Evolutionary conservation across 2,329 filamentous ascomycete species (phyloP).

Genomic region (Aspergillus ustus): DNA sequence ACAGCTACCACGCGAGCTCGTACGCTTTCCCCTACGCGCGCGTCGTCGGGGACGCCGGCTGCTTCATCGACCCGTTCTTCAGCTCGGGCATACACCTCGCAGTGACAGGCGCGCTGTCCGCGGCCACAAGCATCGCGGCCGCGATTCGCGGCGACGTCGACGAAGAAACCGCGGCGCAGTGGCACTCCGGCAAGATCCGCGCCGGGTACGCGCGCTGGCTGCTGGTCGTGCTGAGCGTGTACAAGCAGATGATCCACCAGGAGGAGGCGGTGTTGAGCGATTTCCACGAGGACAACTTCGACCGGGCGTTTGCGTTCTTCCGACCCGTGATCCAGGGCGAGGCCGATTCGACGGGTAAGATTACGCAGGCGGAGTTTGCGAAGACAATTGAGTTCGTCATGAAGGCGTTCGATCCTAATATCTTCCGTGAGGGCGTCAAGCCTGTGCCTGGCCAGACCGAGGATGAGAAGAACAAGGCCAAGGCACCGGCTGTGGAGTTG

Average conservation of each 20-base stretch:
- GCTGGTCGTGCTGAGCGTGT: slow-evolving; percentile 45
- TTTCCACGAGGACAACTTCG: slow-evolving; percentile 41
- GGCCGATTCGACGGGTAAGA: too few species aligned
- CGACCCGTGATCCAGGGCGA: not conserved
- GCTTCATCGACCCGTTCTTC: slow-evolving; percentile 57
- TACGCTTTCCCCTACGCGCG: not conserved
- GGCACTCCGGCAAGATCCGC: slow-evolving; percentile 52
- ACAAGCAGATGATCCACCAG: slow-evolving; percentile 47
- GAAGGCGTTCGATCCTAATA: too few species aligned
- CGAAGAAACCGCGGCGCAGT: slow-evolving; percentile 42
- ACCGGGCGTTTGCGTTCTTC: slow-evolving; percentile 2
- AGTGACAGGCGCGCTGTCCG: slow-evolving; percentile 49
- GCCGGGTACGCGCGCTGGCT: slow-evolving; percentile 56
- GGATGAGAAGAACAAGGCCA: too few species aligned
- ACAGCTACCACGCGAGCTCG: not conserved
- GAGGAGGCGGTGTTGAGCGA: slow-evolving; percentile 49
- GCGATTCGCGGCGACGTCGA: slow-evolving; percentile 42
- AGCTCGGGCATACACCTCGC: slow-evolving; percentile 56
- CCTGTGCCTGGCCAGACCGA: too few species aligned
- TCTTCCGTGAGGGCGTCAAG: too few species aligned
- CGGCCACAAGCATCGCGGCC: slow-evolving; percentile 51
- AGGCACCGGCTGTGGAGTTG: too few species aligned
- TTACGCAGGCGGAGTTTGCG: too few species aligned
- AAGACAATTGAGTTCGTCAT: too few species aligned
- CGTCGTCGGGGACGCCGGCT: slow-evolving; percentile 46